These are phyloP conservation scores for Saccharomyces hybrid DNA, from an alignment of 1,139 yeast species.

Conservation along the genomic window DNA sequence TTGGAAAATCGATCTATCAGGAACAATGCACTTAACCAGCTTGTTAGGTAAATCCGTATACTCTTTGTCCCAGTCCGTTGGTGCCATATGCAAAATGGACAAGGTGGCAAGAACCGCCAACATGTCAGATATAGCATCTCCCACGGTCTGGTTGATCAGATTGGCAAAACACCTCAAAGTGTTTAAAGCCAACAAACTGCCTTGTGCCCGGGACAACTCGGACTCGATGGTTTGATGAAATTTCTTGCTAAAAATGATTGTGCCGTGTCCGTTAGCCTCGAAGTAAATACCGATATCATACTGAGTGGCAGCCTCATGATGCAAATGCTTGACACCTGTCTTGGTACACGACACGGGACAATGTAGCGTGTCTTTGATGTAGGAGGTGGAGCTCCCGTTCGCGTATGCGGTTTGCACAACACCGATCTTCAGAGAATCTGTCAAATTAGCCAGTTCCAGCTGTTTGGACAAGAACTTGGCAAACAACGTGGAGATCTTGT, in stretches of 20 bases:
- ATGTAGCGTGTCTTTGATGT: slow-evolving; percentile 51
- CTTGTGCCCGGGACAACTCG: slow-evolving; percentile 32
- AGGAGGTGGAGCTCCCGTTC: slow-evolving; percentile 82
- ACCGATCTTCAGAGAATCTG: slow-evolving; percentile 49
- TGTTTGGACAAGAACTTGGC: slow-evolving; percentile 60
- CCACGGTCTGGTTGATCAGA: slow-evolving; percentile 90
- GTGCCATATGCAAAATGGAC: slow-evolving; percentile 47
- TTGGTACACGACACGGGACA: slow-evolving; percentile 85
- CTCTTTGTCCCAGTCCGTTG: slow-evolving; percentile 66
- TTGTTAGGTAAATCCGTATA: slow-evolving; percentile 84
- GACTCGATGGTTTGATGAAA: slow-evolving; percentile 35
- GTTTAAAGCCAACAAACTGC: slow-evolving; percentile 38
- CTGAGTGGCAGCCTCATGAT: slow-evolving; percentile 73
- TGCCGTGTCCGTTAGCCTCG: slow-evolving; percentile 99
- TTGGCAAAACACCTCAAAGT: slow-evolving; percentile 52
- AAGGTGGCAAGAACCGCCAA: slow-evolving; percentile 65
- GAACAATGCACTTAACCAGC: slow-evolving; percentile 71
- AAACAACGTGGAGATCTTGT: slow-evolving; percentile 78
- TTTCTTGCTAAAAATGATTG: slow-evolving; percentile 68
- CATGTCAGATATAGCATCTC: slow-evolving; percentile 91
- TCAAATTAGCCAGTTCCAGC: slow-evolving; percentile 36
- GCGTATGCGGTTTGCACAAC: slow-evolving; percentile 98
- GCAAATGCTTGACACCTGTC: slow-evolving; percentile 94
- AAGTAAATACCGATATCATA: slow-evolving; percentile 91
- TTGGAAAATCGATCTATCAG: slow-evolving; percentile 68